Percentiles rank a stretch among this genome's conserved stretches.
phyloP scores from a whole-genome alignment of 371 early-diverging fungal genomes.

The Actinomucor elegans region DNA sequence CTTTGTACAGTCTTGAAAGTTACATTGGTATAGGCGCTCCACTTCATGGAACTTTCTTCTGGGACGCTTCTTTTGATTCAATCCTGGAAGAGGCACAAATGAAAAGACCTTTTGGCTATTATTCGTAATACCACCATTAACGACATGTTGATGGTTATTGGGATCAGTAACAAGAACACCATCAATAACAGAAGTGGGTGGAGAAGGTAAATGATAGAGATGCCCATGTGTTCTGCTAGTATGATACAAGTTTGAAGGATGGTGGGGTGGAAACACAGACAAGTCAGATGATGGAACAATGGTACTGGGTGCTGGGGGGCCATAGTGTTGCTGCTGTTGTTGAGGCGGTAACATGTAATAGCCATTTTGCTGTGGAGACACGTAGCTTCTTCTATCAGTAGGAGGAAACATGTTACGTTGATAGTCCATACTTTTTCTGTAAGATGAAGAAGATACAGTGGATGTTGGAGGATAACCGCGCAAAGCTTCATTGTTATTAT shows the following conservation, averaged over 20 bases:
- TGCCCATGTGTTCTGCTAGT: neutral
- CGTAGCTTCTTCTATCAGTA: constrained; percentile 4
- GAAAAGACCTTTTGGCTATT: constrained; percentile 54
- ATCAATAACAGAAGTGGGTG: constrained; percentile 29
- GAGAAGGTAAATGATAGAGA: constrained; percentile 25
- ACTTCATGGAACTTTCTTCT: constrained; percentile 72
- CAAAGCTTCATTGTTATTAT: no score
- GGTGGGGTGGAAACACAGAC: neutral
- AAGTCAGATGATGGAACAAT: constrained; percentile 4
- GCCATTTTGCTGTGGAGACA: neutral
- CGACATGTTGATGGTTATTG: constrained; percentile 1
- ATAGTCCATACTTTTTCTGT: constrained; percentile 1
- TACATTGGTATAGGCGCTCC: constrained; percentile 69
- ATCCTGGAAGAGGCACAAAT: constrained; percentile 63
- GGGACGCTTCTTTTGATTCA: constrained; percentile 68
- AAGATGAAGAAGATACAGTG: constrained; percentile 1
- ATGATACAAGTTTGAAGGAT: neutral
- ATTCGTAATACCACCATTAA: neutral
- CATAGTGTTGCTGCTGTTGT: neutral
- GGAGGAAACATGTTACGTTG: neutral
- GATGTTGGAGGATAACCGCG: neutral
- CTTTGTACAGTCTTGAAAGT: constrained; percentile 61
- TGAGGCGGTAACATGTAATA: constrained; percentile 1
- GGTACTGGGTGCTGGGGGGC: neutral
- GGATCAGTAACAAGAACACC: constrained; percentile 6